Evolutionary conservation across 305 asterid genomes (phyloP).

Genomic region (Solanum aculeatissimum): DNA sequence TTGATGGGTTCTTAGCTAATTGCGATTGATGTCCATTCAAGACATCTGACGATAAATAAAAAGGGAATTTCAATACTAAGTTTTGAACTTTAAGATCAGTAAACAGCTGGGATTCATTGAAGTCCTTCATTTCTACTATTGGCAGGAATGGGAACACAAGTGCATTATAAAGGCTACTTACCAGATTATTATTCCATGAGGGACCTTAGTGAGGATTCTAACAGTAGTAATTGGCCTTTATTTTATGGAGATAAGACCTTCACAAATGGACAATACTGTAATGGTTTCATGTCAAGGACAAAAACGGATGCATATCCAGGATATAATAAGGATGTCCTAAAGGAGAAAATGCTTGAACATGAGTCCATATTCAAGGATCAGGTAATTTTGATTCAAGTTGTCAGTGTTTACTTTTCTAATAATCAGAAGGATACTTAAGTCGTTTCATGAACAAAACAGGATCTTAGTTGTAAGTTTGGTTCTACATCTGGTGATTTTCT

Average conservation of each 20-base stretch:
- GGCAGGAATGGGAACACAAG: constrained; percentile 91
- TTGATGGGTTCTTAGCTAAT: not conserved
- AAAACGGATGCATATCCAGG: constrained; percentile 38
- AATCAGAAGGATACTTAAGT: not conserved
- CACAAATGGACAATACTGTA: constrained; percentile 47
- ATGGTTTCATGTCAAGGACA: constrained; percentile 41
- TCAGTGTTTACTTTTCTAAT: not conserved
- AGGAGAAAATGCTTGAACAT: constrained; percentile 88
- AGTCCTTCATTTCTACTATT: not conserved
- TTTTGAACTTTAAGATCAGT: not conserved
- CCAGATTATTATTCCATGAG: constrained; percentile 74
- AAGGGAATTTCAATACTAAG: not conserved
- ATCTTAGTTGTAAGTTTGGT: not conserved
- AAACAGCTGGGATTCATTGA: not conserved
- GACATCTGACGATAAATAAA: not conserved
- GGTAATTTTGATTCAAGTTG: constrained; percentile 22
- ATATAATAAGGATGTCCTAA: constrained; percentile 62
- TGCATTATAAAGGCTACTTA: constrained; percentile 64
- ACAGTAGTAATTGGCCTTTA: constrained; percentile 74
- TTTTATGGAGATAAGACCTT: constrained; percentile 53
- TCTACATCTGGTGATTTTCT: not conserved
- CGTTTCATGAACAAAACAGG: no score
- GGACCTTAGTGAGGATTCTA: constrained; percentile 86
- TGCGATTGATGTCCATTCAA: not conserved
- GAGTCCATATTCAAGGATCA: constrained; percentile 77